These are phyloP conservation scores for Neckera pumila DNA, from an alignment of 225 moss, liverwort and hornwort species.

Conservation along the genomic window DNA sequence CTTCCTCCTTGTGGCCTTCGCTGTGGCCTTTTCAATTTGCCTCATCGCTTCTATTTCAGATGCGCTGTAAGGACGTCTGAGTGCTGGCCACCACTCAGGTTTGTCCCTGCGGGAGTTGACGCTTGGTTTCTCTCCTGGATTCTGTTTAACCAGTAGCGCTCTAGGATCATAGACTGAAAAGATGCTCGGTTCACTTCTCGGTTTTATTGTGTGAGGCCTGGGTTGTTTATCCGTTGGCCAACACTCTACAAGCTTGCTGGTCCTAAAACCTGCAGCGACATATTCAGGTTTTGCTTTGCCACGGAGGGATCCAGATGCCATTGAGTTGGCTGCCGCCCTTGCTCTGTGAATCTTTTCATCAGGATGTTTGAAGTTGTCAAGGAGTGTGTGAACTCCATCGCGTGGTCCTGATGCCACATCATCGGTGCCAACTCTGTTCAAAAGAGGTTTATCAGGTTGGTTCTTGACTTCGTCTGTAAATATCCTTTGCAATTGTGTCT, in stretches of 20 bases:
- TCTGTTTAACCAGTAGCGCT: neutral
- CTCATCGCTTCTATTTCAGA: conserved; percentile 10
- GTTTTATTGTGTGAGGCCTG: neutral
- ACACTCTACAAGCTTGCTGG: conserved; percentile 10
- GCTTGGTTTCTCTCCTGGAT: neutral
- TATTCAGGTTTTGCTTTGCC: conserved; percentile 2
- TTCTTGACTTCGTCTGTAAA: neutral
- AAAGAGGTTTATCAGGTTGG: neutral
- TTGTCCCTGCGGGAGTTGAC: neutral
- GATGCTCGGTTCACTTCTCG: neutral
- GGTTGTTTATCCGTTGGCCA: conserved; percentile 6
- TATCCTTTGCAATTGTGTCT: neutral
- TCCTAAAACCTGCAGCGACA: neutral
- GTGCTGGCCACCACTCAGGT: conserved; percentile 37
- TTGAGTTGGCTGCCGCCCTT: neutral
- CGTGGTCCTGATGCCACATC: neutral
- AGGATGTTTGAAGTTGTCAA: neutral
- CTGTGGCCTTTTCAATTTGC: neutral
- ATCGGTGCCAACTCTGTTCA: neutral
- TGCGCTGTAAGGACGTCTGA: conserved; percentile 21
- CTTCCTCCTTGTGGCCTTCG: conserved; percentile 9
- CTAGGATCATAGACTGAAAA: conserved; percentile 3
- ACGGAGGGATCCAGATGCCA: neutral
- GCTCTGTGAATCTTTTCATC: neutral
- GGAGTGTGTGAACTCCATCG: neutral